Evolutionary conservation across 768 basidiomycete species (phyloP).

Genomic region (Agaricus subrufescens): DNA sequence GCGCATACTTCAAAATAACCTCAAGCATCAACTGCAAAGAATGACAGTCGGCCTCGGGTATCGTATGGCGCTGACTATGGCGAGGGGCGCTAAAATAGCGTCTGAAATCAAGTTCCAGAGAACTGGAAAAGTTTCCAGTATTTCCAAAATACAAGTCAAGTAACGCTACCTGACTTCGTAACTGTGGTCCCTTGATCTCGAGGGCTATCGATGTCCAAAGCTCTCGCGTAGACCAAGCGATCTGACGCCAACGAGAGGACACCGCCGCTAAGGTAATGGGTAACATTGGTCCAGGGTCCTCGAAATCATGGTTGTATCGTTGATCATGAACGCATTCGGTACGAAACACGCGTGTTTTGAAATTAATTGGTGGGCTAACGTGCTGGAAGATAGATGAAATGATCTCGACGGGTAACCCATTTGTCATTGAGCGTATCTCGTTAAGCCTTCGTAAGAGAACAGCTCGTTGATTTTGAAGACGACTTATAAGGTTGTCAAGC

Average conservation of each 20-base stretch:
- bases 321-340: background rate
- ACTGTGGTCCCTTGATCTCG: background rate
- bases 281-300: background rate
- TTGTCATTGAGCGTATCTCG: background rate
- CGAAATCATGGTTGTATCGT: background rate
- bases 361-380: background rate
- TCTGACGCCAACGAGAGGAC: background rate
- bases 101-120: constrained; percentile 1
- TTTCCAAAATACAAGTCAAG: constrained; percentile 1
- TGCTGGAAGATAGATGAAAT: constrained; percentile 3
- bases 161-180: background rate
- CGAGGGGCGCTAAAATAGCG: background rate
- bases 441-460: background rate
- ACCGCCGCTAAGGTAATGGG: background rate
- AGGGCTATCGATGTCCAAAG: constrained; percentile 3
- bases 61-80: background rate
- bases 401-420: background rate
- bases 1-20: background rate
- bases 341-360: background rate
- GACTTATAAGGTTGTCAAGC: background rate
- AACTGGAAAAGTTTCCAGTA: background rate
- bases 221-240: constrained; percentile 6
- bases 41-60: background rate
- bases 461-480: background rate
- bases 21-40: background rate